These are phyloP conservation scores for Trichoderma sp. DNA, from an alignment of 2,329 filamentous ascomycete genomes.

Conservation along the genomic window DNA sequence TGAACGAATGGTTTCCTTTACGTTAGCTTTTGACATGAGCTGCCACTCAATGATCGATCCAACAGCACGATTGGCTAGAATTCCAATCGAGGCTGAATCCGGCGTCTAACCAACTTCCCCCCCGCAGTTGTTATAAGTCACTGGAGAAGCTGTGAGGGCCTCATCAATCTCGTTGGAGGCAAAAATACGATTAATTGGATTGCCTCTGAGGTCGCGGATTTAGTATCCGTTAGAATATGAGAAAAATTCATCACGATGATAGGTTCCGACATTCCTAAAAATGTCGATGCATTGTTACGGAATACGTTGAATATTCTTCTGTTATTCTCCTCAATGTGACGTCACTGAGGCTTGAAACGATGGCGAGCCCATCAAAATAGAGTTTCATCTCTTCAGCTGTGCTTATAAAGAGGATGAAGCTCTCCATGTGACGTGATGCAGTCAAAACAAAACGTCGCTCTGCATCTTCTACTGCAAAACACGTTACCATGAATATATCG, in stretches of 20 bases:
- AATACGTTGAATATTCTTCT: not conserved
- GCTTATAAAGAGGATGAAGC: not conserved
- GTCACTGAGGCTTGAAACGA: conserved; percentile 14
- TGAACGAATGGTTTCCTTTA: not conserved
- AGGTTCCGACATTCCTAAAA: not conserved
- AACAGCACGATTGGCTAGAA: not conserved
- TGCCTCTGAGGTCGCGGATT: not conserved
- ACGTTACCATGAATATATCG: not conserved
- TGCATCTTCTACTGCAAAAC: not conserved
- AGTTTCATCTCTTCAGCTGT: conserved; percentile 8
- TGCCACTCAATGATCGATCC: not conserved
- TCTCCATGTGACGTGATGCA: not conserved
- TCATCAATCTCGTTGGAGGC: not conserved
- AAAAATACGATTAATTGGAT: not conserved
- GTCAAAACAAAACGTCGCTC: not conserved
- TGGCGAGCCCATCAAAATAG: not conserved
- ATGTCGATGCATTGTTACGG: not conserved
- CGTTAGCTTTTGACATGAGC: not conserved
- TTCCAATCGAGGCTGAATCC: not conserved
- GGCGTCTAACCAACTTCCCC: not conserved
- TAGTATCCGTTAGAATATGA: not conserved
- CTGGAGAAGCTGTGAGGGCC: not conserved
- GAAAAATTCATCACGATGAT: not conserved
- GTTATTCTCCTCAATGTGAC: not conserved
- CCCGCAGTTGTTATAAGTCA: not conserved